A percentile compares a stretch with the other conserved stretches of the same genome.
phyloP scores from a whole-genome alignment of 176 grass and related monocot species.

The Musa troglodytarum region DNA sequence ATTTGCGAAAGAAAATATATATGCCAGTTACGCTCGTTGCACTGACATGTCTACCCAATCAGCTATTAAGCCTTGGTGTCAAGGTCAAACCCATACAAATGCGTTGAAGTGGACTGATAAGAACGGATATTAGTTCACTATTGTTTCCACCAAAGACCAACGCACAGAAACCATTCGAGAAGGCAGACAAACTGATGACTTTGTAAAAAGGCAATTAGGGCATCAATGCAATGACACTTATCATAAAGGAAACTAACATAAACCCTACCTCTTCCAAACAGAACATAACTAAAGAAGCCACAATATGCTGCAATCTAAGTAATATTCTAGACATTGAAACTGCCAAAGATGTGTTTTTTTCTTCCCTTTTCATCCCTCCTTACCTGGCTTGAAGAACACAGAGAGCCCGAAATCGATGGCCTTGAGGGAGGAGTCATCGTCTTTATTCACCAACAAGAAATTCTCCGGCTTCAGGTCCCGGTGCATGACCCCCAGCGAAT shows the following conservation, averaged over 20 bases:
- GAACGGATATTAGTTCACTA: no score
- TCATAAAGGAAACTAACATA: no score
- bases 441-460: conserved; percentile 77
- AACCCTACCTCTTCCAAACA: background rate
- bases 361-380: background rate
- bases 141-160: no score
- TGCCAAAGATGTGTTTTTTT: background rate
- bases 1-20: background rate
- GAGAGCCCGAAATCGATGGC: conserved; percentile 96
- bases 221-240: no score
- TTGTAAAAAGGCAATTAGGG: no score
- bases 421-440: conserved; percentile 79
- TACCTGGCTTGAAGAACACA: conserved; percentile 95
- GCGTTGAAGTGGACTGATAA: no score
- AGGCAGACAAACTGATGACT: no score
- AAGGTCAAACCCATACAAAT: no score
- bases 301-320: background rate
- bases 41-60: background rate
- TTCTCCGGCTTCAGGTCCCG: conserved; percentile 95
- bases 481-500: conserved; percentile 97
- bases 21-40: background rate
- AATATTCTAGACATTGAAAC: background rate
- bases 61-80: no score
- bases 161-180: no score
- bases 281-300: background rate